A percentile compares a stretch with the other conserved stretches of the same genome.
Conservation (phyloP, 805 yeast species). For the Metschnikowia vanudenii region DNA sequence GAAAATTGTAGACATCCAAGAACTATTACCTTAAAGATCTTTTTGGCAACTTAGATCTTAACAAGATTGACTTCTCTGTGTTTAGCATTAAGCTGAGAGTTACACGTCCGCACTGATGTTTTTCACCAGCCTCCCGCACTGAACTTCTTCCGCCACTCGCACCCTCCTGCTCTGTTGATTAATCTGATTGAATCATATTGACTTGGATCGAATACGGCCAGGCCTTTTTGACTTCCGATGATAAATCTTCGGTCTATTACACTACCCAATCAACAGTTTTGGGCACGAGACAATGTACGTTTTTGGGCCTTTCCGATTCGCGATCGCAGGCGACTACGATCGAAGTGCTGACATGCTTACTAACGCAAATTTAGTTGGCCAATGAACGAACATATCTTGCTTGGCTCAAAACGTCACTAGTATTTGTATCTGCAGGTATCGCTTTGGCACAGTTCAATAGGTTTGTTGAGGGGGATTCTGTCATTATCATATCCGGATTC, state of each 20-base stretch:
- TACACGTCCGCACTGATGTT: no score
- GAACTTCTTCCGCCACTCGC: no score
- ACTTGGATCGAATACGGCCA: neutral
- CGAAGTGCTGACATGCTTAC: neutral
- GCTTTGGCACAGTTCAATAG: constrained; percentile 16
- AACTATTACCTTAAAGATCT: no score
- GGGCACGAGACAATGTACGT: constrained; percentile 18
- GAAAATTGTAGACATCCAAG: no score
- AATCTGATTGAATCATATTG: no score
- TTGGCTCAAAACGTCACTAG: constrained; percentile 21
- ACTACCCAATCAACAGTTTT: constrained; percentile 8
- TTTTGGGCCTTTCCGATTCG: neutral
- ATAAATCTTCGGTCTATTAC: constrained; percentile 10
- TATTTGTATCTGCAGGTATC: constrained; percentile 17
- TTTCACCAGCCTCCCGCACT: no score
- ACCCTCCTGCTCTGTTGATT: no score
- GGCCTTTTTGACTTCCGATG: neutral
- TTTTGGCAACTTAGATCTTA: no score
- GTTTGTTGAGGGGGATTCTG: constrained; percentile 7
- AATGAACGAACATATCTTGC: constrained; percentile 21
- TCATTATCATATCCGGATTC: constrained; percentile 3
- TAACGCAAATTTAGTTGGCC: constrained; percentile 17
- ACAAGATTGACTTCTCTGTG: no score
- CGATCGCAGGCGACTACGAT: no score
- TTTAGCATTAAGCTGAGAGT: no score